Base-by-base conservation (phyloP, 1,139 yeast species). In the Suhomyces yuchorum region DNA sequence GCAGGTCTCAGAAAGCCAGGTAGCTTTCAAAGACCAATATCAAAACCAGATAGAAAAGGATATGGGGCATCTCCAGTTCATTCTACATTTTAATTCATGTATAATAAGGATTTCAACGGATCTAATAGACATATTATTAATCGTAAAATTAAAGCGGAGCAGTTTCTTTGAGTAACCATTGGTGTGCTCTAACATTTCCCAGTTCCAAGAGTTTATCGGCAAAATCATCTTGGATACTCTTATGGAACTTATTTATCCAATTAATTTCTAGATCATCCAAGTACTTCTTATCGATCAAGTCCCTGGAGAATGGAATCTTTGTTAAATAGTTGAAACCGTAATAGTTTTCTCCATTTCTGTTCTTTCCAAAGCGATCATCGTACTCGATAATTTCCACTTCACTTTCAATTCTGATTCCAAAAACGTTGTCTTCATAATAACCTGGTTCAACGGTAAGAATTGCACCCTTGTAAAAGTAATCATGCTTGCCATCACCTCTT, bases 391-490 rank as follows among this genome's bases (percentile, higher is more conserved):
- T 63, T 52, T 77, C 75, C 43, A 81, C 67, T 54, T 80, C 82
- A 58, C 79, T 74, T 57, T 81, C 85, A 33, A 81, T 67, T 51
- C 85, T 65, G 49, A 80, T 69, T 0, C 85, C 85, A 54, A 68
- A 77, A 37, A 71, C 70, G 2, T 80, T 80, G 49, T 78, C 82
- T 24, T 71, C 63, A 58, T 81, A 81, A 54, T 66, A 80, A 0
- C 85, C 85, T 0, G 85, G 85, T 51, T 81, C 85, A 56, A 78
- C 81, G 18, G 81, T 73, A 15, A 80, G 58, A 37, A 80, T 73
- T 15, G 75, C 81, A 1, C 84, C 84, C 8, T 70, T 68, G 46
- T 72, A 70, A 52, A 71, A 75, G 28, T 67, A 59, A 24, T 67
- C 64, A 17, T 57, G 58, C 1, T 48, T 44, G n/a, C 60, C 59